Base-by-base conservation (phyloP, 441 rosid genomes). In the Arabidopsis hybrid region DNA sequence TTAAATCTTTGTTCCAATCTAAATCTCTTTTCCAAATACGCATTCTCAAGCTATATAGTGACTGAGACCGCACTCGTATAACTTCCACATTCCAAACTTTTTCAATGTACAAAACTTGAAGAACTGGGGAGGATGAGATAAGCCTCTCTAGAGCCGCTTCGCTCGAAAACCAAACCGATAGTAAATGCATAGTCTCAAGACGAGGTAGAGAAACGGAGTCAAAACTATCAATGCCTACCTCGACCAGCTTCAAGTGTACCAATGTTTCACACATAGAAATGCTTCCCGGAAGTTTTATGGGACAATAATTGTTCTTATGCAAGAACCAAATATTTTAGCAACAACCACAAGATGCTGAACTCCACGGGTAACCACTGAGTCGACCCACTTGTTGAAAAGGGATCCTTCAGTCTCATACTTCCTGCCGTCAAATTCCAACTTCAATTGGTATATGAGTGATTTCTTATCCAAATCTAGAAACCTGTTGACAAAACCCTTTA, bases 221-320 rank as follows among this genome's bases (percentile, higher is more conserved):
- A 42, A 13, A 62, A 13, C 36, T 8, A 6, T 6, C 3, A 6
- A 42, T 4, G 10, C n/a, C 6, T 45, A 63, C 26, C 0, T 4
- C 0, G 13, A 8, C 42, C 14, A 64, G 18, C 29, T 46, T 14
- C 68, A 64, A 46, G 16, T 64, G 68, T 13, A 64, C 42, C 67
- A 63, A 29, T 8, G 55, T 46, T 40, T 31, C 68, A 46, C 68
- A 32, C 29, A 3, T 46, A 45, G 5, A 61, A 26, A 45, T 29
- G 29, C 55, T 31, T 51, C n/a, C 13, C n/a, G 56, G 31, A 18
- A 51, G 56, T 6, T 7, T 47, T 14, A 47, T 7, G 51, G 10
- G 51, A 14, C 51, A 47, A 7, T 14, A 3, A 7, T 14, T 47
- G 1, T 9, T 18, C 12, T 0, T 7, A 0, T 50, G 8, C 8